phyloP scores from a whole-genome alignment of 2,329 filamentous ascomycete genomes.

The Truncatella angustata region DNA sequence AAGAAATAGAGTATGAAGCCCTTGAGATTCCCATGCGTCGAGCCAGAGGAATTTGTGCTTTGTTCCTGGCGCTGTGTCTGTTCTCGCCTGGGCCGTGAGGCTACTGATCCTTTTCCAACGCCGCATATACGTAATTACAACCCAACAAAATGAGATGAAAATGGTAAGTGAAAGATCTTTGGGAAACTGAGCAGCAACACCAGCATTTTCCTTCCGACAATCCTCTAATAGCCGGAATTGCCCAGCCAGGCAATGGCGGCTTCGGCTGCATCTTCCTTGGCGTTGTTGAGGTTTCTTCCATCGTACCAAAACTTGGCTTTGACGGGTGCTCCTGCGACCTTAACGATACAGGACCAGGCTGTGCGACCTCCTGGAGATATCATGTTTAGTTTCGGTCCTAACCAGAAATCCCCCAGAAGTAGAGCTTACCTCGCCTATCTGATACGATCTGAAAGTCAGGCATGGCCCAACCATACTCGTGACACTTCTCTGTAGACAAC shows the following conservation, averaged over 20 bases:
- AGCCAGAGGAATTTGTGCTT: no score
- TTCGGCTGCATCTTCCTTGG: constrained; percentile 88
- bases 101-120: constrained; percentile 1
- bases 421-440: constrained; percentile 69
- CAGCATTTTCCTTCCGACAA: neutral
- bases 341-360: constrained; percentile 82
- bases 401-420: no score
- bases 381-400: neutral
- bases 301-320: constrained; percentile 89
- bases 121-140: neutral
- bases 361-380: constrained; percentile 72
- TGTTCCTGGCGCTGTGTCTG: neutral
- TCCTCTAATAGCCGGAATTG: neutral
- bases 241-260: constrained; percentile 64
- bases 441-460: constrained; percentile 71
- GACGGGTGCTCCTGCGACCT: constrained; percentile 63
- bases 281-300: constrained; percentile 82
- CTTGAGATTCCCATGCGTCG: no score
- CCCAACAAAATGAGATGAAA: neutral
- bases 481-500: constrained; percentile 53
- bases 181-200: neutral
- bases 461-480: constrained; percentile 46
- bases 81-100: neutral
- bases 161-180: neutral
- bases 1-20: no score